Percentiles rank a stretch among this genome's conserved stretches.
Conservation (phyloP, 208 protist genomes). For the Leishmania mexicana region DNA sequence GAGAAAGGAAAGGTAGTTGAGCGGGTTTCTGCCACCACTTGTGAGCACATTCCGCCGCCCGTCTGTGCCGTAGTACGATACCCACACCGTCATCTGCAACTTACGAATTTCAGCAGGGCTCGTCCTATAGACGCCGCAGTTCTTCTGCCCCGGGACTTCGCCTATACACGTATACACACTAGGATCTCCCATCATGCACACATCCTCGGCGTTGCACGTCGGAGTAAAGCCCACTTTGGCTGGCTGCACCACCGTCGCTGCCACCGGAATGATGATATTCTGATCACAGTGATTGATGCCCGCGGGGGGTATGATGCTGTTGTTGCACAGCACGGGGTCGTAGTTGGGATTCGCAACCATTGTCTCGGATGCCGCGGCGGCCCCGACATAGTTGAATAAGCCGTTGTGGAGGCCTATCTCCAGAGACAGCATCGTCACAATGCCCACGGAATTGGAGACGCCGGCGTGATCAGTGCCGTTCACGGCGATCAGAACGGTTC, state of each 20-base stretch:
- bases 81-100: constrained; percentile 50
- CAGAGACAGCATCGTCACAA: constrained; percentile 71
- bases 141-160: constrained; percentile 51
- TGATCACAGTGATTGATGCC: constrained; percentile 32
- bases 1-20: constrained; percentile 63
- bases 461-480: constrained; percentile 44
- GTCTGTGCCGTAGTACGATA: constrained; percentile 85
- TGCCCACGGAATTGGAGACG: constrained; percentile 36
- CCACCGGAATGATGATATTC: constrained; percentile 19
- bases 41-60: constrained; percentile 37
- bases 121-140: constrained; percentile 69
- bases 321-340: constrained; percentile 24
- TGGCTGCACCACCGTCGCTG: constrained; percentile 37
- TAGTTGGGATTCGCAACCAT: constrained; percentile 41
- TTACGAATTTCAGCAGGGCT: constrained; percentile 21
- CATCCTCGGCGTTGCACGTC: constrained; percentile 63
- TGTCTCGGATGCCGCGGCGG: not conserved
- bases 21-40: constrained; percentile 73
- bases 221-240: constrained; percentile 76
- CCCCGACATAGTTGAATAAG: constrained; percentile 76
- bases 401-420: constrained; percentile 75
- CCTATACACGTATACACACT: constrained; percentile 63
- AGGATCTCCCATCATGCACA: constrained; percentile 50
- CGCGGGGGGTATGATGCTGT: not conserved
- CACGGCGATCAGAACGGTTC: constrained; percentile 63